Evolutionary conservation across 2,329 filamentous ascomycete genomes (phyloP), one percentile per base, ranked within the genome.

Genomic region (Westerdykella aurantiaca): DNA sequence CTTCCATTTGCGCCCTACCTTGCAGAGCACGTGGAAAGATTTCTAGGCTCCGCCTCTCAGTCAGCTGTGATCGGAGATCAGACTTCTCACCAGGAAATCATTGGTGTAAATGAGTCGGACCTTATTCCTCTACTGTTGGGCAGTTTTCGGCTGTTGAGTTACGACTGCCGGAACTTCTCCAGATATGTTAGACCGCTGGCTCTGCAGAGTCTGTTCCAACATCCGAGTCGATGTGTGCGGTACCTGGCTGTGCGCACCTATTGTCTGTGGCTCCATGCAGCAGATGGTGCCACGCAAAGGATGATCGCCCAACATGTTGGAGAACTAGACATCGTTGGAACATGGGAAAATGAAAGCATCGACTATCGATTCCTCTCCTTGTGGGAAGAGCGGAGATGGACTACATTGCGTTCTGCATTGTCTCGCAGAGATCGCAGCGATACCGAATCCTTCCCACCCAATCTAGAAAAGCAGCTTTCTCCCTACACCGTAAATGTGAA

Each of bases 221-320:
- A 81, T 56, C 42, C 65, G 38, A 74, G 77, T 52, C 71, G 69
- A 46, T 70, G 78, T 13, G 78, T 95, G 40, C 81, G 86, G 67
- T 95, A 90, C 66, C 74, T 97, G 48, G 85, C 89, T 12, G 78
- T 95, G 44, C 81, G 88, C 50, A 80, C 90, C 46, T 86, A 95
- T 52, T 89, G 85, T 59, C 75, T 88, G 50, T 80, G 88, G 45
- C 80, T 94, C 55, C 81, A 82, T 57, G 86, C 86, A 23, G 85
- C 93, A 4, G 93, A 98, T 65, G 73, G 77, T 51, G 87, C 87
- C 49, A 76, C 86, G 38, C 84, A 94, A 59, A 73, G 78, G 39
- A 83, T 95, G 64, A 69, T 94, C 25, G 69, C 72, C 39, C 74
- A 79, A 57, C 76, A 89, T 64, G 72, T 91, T 43, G 81, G 79